Conservation (phyloP, 176 grass and related monocot genomes). For the maize (Zea mays) region Zm-B73-REFERENCE-NAM-5.0 NC_050103.1:24050501-24051000, state of each 20-base stretch:
- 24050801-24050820: neutral
- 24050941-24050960: too few species aligned
- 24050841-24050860: conserved; percentile 24
- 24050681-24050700: conserved; percentile 32
- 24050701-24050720: conserved; percentile 54
- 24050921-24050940: neutral
- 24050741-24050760: neutral
- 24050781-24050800: neutral
- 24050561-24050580: neutral
- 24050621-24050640: conserved; percentile 39
- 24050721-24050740: conserved; percentile 33
- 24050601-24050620: conserved; percentile 37
- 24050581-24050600: neutral
- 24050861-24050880: conserved; percentile 51
- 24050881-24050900: neutral
- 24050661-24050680: neutral
- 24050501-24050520: neutral
- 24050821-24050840: neutral
- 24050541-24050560: conserved; percentile 25
- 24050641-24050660: neutral
- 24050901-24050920: conserved; percentile 21
- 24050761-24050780: neutral
- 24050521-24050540: conserved; percentile 36
- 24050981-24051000: too few species aligned
- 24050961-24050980: too few species aligned